A percentile compares a stretch with the other conserved stretches of the same genome.
These are phyloP conservation scores for Solanum ossicruentum DNA, from an alignment of 257 asterid genomes.

Conservation along the genomic window DNA sequence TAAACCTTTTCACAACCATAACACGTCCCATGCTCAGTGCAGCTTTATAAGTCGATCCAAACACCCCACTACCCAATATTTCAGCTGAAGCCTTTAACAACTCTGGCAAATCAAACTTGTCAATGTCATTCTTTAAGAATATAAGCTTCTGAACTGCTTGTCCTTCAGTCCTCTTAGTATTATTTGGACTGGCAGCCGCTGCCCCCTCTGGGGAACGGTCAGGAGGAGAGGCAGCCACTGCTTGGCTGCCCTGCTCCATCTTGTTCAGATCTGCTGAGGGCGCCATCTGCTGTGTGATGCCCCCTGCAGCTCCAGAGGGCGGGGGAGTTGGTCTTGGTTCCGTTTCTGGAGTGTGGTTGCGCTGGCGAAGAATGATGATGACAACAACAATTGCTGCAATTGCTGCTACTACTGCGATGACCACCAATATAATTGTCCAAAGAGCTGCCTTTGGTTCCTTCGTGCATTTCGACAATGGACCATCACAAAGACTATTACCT, in stretches of 20 bases:
- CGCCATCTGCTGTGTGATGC: background rate
- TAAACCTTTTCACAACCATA: conserved; percentile 78
- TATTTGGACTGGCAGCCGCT: background rate
- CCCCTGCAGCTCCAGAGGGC: background rate
- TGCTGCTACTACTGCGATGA: conserved; percentile 24
- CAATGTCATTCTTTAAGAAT: conserved; percentile 41
- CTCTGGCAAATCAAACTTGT: conserved; percentile 65
- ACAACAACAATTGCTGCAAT: conserved; percentile 33
- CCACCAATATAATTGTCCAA: conserved; percentile 18
- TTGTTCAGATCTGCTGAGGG: conserved; percentile 21
- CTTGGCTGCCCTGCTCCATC: conserved; percentile 20
- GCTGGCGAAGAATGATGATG: conserved; percentile 39
- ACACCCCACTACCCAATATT: conserved; percentile 70
- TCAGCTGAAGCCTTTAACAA: conserved; percentile 84
- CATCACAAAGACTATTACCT: conserved; percentile 62
- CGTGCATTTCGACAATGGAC: conserved; percentile 41
- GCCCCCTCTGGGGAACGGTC: background rate
- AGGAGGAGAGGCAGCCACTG: conserved; percentile 12
- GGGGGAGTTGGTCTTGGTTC: background rate
- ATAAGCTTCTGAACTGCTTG: conserved; percentile 29
- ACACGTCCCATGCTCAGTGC: conserved; percentile 23
- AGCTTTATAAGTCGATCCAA: conserved; percentile 81
- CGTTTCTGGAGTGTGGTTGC: conserved; percentile 5
- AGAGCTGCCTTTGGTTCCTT: conserved; percentile 15
- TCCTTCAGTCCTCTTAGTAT: conserved; percentile 13